Evolutionary conservation across 106 monocot species (phyloP), one percentile per base, ranked within the genome.

Genomic region (Platanthera guangdongensis): DNA sequence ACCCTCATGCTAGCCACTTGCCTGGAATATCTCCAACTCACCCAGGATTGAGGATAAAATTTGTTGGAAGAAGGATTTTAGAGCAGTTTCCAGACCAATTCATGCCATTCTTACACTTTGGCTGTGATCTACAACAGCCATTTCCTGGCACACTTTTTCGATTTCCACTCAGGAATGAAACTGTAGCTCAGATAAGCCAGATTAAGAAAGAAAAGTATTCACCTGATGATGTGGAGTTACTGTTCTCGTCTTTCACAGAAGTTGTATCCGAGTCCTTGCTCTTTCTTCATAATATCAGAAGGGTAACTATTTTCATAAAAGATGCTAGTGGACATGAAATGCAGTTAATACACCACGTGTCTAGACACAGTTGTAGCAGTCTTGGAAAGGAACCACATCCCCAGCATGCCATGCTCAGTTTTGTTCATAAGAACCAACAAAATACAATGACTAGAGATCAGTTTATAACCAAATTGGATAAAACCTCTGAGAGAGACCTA

Each of bases 11-110:
- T 25, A 85, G 80, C 75, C 80, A 99, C 74, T 82, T 99, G 47
- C 99, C 99, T 72, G 94, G 99, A 73, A 90, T 94, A 77, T 99
- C 94, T 81, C 94, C 99, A 63, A 84, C 82, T 86, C 99, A 99
- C 75, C 99, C 99, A 11, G 99, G 99, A 7, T 49, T 99, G 75
- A 83, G 94, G 80, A 99, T 99, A 83, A 85, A 74, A 86, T 99
- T 90, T 88, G 88, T 82, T 52, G 99, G 94, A 83, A 82, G 90
- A 72, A 88, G 73, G 78, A 89, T 99, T 71, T 77, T 92, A 65
- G 92, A 99, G 53, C 99, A 99, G 72, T 99, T 99, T 85, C 99
- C 99, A 81, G 99, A 99, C 84, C 99, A 99, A 71, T 99, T 99
- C 69, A 75, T 88, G 46, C 99, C 99, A 50, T 99, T 94, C 77